Percentiles rank a stretch among this genome's conserved stretches.
phyloP scores from a whole-genome alignment of 2,329 filamentous ascomycete species.

The Pseudogymnoascus sp. region DNA sequence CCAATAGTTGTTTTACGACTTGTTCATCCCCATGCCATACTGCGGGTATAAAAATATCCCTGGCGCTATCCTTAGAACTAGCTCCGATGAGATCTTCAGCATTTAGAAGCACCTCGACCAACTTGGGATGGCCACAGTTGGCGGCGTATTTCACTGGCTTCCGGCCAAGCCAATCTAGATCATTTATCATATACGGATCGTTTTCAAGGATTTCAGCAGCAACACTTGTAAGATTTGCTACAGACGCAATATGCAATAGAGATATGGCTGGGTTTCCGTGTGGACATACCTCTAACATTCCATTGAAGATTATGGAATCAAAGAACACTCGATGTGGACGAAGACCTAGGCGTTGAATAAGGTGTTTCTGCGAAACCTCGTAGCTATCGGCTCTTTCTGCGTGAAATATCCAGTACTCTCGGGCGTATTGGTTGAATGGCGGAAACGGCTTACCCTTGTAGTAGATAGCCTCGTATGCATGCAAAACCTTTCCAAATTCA shows the following conservation, averaged over 20 bases:
- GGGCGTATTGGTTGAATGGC: neutral
- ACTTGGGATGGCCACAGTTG: constrained; percentile 10
- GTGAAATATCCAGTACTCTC: constrained; percentile 11
- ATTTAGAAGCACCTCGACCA: constrained; percentile 15
- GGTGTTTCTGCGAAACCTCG: neutral
- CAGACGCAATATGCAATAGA: constrained; percentile 13
- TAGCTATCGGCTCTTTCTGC: constrained; percentile 10
- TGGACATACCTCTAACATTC: too few relatives aligned
- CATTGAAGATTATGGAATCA: too few relatives aligned
- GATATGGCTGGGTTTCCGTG: too few relatives aligned
- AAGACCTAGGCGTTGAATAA: neutral
- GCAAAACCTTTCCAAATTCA: neutral
- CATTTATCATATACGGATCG: neutral
- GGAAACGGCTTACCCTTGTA: neutral
- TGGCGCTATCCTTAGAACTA: neutral
- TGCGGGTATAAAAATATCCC: neutral
- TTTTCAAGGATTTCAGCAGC: neutral
- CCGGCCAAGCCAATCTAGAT: constrained; percentile 9
- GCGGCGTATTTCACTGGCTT: constrained; percentile 15
- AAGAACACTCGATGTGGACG: neutral
- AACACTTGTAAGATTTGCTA: constrained; percentile 11
- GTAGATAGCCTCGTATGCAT: neutral
- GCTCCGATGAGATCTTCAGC: constrained; percentile 10
- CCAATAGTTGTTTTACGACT: constrained; percentile 8
- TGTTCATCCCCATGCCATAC: neutral